A percentile compares a stretch with the other conserved stretches of the same genome.
phyloP scores from a whole-genome alignment of 2,329 filamentous ascomycete genomes.

The Seiridium cupressi region DNA sequence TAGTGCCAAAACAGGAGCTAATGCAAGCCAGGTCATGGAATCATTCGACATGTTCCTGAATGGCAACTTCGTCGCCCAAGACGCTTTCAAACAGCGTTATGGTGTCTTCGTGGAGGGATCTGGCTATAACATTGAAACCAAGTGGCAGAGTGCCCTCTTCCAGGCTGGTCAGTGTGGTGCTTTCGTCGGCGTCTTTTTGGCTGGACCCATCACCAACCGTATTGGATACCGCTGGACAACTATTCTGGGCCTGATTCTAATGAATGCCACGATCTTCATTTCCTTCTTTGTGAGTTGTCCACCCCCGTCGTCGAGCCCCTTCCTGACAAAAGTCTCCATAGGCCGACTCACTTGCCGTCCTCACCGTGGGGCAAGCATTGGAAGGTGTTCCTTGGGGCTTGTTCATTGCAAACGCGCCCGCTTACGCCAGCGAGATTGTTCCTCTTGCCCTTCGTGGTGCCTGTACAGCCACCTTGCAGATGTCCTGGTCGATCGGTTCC shows the following conservation, averaged over 20 bases:
- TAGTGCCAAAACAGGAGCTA: background rate
- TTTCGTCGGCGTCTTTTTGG: constrained; percentile 33
- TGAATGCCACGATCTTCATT: constrained; percentile 38
- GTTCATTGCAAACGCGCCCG: constrained; percentile 62
- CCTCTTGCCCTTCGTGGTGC: constrained; percentile 55
- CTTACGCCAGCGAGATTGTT: constrained; percentile 60
- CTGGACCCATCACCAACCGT: constrained; percentile 34
- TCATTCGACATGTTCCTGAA: constrained; percentile 48
- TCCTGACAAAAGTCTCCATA: background rate
- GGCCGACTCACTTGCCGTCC: constrained; percentile 35
- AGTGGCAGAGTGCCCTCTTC: constrained; percentile 38
- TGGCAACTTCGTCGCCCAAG: constrained; percentile 42
- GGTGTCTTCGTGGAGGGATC: constrained; percentile 25
- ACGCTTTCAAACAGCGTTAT: constrained; percentile 33
- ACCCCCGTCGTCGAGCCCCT: background rate
- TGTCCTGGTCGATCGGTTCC: constrained; percentile 62
- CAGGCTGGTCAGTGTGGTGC: constrained; percentile 32
- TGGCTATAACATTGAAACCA: constrained; percentile 32
- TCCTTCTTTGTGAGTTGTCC: constrained; percentile 51
- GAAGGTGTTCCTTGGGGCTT: constrained; percentile 62
- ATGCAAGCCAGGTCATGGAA: constrained; percentile 41
- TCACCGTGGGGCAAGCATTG: constrained; percentile 52
- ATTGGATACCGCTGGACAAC: constrained; percentile 37
- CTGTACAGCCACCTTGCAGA: constrained; percentile 59
- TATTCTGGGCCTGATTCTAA: constrained; percentile 23